Conservation (phyloP, 2,329 filamentous ascomycete genomes). For the Monilinia fructicola region DNA sequence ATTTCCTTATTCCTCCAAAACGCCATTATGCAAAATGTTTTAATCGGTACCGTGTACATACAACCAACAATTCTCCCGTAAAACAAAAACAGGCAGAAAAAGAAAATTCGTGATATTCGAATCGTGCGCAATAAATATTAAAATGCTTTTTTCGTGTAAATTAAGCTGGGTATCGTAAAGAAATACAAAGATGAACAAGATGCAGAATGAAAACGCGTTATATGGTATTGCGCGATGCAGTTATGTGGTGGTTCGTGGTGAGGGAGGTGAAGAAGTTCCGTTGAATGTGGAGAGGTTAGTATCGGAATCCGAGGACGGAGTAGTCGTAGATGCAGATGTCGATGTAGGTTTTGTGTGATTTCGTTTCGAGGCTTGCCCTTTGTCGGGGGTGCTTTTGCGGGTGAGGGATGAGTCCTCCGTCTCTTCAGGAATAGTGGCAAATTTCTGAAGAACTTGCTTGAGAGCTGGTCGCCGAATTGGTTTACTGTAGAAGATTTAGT, state of each 20-base stretch:
- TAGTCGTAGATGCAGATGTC: neutral
- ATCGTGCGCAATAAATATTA: conserved; percentile 15
- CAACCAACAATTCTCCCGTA: neutral
- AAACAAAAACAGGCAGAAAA: neutral
- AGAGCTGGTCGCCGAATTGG: conserved; percentile 79
- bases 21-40: conserved; percentile 9
- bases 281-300: conserved; percentile 2
- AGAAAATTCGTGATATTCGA: conserved; percentile 16
- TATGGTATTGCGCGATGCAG: neutral
- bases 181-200: conserved; percentile 6
- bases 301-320: neutral
- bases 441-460: conserved; percentile 83
- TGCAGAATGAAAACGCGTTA: neutral
- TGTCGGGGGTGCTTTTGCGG: conserved; percentile 20
- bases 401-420: conserved; percentile 45
- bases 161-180: conserved; percentile 21
- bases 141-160: conserved; percentile 22
- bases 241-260: conserved; percentile 8
- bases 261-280: conserved; percentile 8
- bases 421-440: conserved; percentile 78
- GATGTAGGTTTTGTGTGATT: neutral
- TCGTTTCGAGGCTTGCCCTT: conserved; percentile 2
- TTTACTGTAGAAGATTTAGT: conserved; percentile 47
- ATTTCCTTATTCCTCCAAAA: neutral
- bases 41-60: neutral